A percentile compares a stretch with the other conserved stretches of the same genome.
Evolutionary conservation across 768 basidiomycete species (phyloP).

Genomic region (Lactifluus echinatus): DNA sequence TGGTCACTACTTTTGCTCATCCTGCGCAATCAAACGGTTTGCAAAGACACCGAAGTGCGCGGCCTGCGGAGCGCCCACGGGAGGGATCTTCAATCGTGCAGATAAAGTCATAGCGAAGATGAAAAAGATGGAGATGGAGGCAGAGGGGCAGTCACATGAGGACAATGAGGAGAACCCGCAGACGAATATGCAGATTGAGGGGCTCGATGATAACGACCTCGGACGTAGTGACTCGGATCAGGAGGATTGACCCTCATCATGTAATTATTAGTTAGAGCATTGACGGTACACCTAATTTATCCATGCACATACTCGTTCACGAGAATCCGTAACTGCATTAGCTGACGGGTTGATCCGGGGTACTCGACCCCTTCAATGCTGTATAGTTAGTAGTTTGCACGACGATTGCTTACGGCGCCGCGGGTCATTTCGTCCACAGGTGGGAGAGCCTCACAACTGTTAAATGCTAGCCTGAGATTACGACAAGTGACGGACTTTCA

Average conservation of each 20-base stretch:
- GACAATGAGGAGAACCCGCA: slow-evolving; percentile 33
- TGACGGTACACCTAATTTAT: slow-evolving; percentile 9
- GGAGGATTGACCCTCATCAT: slow-evolving; percentile 15
- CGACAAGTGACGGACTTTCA: neutral
- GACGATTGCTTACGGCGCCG: neutral
- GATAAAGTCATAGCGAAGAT: slow-evolving; percentile 88
- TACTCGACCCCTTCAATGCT: neutral
- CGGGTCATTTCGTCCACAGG: neutral
- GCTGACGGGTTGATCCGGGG: slow-evolving; percentile 9
- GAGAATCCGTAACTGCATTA: neutral
- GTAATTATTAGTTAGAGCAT: neutral
- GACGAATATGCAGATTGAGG: slow-evolving; percentile 23
- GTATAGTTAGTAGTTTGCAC: neutral
- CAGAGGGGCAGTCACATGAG: slow-evolving; percentile 40
- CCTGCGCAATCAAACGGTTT: slow-evolving; percentile 92
- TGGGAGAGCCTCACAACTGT: neutral
- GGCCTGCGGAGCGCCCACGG: slow-evolving; percentile 88
- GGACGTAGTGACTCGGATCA: slow-evolving; percentile 32
- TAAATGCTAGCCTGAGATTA: neutral
- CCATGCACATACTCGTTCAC: slow-evolving; percentile 2
- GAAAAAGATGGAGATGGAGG: slow-evolving; percentile 64
- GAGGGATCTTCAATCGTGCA: slow-evolving; percentile 93
- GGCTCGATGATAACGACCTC: slow-evolving; percentile 27
- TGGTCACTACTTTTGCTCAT: slow-evolving; percentile 92
- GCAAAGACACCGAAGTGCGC: slow-evolving; percentile 92